A percentile compares a stretch with the other conserved stretches of the same genome.
phyloP scores from a whole-genome alignment of 2,329 filamentous ascomycete genomes.

The Xylariaceae sp. region DNA sequence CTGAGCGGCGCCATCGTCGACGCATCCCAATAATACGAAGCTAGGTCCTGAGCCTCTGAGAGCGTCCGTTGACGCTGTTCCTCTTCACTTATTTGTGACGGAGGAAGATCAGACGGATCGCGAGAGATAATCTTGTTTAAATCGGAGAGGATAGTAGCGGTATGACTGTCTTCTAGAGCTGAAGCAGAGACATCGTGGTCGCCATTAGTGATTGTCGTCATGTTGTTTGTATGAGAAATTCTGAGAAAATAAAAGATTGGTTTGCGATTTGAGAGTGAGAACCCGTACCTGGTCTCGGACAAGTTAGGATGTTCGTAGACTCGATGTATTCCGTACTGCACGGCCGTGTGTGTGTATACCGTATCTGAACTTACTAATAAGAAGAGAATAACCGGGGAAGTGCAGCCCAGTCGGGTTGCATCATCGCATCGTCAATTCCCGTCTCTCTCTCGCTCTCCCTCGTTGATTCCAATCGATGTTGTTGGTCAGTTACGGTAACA shows the following conservation, averaged over 20 bases:
- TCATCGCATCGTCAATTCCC: neutral
- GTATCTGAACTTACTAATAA: neutral
- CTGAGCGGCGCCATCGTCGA: constrained; percentile 54
- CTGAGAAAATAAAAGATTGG: neutral
- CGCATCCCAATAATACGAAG: constrained; percentile 53
- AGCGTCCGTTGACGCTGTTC: constrained; percentile 3
- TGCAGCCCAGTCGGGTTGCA: constrained; percentile 7
- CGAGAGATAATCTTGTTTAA: constrained; percentile 12
- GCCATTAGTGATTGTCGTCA: constrained; percentile 12
- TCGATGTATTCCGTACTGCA: too few relatives aligned
- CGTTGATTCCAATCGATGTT: too few relatives aligned
- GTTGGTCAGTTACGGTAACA: too few relatives aligned
- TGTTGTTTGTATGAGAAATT: neutral
- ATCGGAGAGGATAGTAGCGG: constrained; percentile 22
- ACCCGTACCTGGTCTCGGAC: neutral
- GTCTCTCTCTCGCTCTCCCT: neutral
- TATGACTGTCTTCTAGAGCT: constrained; percentile 5
- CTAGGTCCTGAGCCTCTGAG: constrained; percentile 21
- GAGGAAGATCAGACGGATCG: neutral
- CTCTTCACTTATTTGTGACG: neutral
- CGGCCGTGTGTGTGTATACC: neutral
- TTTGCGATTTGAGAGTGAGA: neutral
- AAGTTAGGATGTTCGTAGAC: neutral
- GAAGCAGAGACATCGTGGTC: constrained; percentile 11
- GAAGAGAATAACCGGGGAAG: neutral